Evolutionary conservation across 257 asterid species (phyloP).

Genomic region (Scutellaria minor): DNA sequence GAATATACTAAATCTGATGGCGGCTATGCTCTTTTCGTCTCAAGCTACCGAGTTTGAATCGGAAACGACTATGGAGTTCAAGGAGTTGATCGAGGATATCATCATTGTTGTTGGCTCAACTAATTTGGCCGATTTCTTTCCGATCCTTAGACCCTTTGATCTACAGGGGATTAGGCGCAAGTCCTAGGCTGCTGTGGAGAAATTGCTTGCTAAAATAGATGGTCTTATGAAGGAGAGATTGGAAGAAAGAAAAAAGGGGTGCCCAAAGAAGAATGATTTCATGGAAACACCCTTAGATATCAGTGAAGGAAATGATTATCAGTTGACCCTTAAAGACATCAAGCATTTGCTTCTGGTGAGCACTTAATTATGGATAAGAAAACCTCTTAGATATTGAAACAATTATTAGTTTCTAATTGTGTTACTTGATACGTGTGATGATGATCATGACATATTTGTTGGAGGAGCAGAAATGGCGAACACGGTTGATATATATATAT

Average conservation of each 20-base stretch:
- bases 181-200: neutral
- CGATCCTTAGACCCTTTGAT: neutral
- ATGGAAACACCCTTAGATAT: neutral
- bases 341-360: neutral
- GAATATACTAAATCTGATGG: neutral
- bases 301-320: neutral
- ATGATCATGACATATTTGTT: no score
- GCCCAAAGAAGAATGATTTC: neutral
- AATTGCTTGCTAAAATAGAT: neutral
- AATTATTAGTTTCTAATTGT: no score
- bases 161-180: neutral
- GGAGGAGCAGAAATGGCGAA: no score
- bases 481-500: no score
- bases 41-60: neutral
- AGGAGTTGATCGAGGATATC: neutral
- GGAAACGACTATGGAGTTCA: neutral
- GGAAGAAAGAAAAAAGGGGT: neutral
- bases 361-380: no score
- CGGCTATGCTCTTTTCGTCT: neutral
- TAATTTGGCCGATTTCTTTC: neutral
- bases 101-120: neutral
- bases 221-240: neutral
- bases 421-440: no score
- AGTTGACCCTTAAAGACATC: neutral
- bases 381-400: no score